Evolutionary conservation across 1,284 basidiomycete genomes (phyloP), one percentile per base, ranked within the genome.

Genomic region (Golubevia pallescens): DNA sequence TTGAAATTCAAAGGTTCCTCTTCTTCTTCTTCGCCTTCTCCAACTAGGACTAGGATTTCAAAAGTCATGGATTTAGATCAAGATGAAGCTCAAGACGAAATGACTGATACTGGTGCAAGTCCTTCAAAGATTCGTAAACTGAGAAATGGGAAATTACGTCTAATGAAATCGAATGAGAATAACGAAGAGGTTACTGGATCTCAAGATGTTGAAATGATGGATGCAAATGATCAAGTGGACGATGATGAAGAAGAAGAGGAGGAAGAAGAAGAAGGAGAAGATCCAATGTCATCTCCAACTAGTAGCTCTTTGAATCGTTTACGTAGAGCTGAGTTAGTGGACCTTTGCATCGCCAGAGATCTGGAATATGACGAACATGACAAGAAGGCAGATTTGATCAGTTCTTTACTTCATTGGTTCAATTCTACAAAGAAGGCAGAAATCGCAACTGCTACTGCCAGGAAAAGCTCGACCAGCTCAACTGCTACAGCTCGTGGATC

Each of bases 51-150:
- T 16, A 28, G 28, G 28, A 28, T 28, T 28, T 28, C 28, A 28
- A 28, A 28, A 28, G 28, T 28, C 28, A 28, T 28, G 28, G 28
- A 28, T 28, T 28, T 6, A 28, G 28, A 28, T 28, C 28, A 28
- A 28, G 42, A 48, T 10, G 42, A 13, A 10, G 42, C 8, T 48
- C 42, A 48, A 48, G 42, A 16, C 13, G 42, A 48, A 48, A 13
- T 16, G 16, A 48, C 42, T 13, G 42, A 48, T 16, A 48, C 42
- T 48, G 42, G 38, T 28, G 67, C 70, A 10, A 79, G 73, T 8
- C 77, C 77, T 10, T 65, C 67, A 61, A 79, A 79, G 60, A 75
- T 79, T 48, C 73, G 77, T 58, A 75, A 71, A 62, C 69, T 79
- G 16, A 69, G 77, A 38, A 79, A 77, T 54, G 77, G 77, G 16